Base-by-base conservation (phyloP, 495 filamentous ascomycete genomes). In the Astrothelium macrocarpum region DNA sequence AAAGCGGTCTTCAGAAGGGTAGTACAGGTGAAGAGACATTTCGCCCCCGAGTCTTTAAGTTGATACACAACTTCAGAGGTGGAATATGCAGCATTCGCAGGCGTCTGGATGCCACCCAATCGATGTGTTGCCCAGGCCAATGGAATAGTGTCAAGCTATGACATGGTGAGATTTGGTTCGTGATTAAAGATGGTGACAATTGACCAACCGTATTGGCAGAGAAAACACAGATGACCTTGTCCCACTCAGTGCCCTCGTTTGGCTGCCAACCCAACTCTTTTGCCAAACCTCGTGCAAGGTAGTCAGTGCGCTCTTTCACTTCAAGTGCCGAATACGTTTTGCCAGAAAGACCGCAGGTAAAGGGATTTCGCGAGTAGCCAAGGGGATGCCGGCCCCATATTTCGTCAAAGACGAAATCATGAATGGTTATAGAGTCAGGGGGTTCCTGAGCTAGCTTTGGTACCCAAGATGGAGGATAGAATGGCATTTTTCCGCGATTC, bases 401-500 rank as follows among this genome's bases (percentile, higher is more conserved):
- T 66, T 95, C 90, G 65, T 84, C 82, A 53, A 85, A 80, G 80
- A 94, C 89, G 73, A 95, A 95, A 53, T 95, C 86, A 67, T 81
- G 78, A 61, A 96, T 79, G 0, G 90, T 81, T 65, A 95, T 80
- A 31, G 84, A 84, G 70, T 95, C 90, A 4, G 90, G 90, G 2
- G 87, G 80, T 34, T 86, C 82, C 11, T 49, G 43, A 56, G 84
- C 84, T 58, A 96, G 79, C 68, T 84, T 74, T 32, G 87, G 88
- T 16, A 85, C 82, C 81, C 82, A 87, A 69, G 82, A 74, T 26
- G 89, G 85, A 59, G 89, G 80, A 63, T 79, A 78, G 77, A 96
- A 95, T 18, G 92, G 88, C 91, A 96, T 96, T 82, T 66, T 46
- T 31, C n/a, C n/a, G n/a, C n/a, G n/a, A n/a, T n/a, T n/a, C n/a